Evolutionary conservation across 1,284 basidiomycete genomes (phyloP).

Genomic region (Pseudozyma sp.): DNA sequence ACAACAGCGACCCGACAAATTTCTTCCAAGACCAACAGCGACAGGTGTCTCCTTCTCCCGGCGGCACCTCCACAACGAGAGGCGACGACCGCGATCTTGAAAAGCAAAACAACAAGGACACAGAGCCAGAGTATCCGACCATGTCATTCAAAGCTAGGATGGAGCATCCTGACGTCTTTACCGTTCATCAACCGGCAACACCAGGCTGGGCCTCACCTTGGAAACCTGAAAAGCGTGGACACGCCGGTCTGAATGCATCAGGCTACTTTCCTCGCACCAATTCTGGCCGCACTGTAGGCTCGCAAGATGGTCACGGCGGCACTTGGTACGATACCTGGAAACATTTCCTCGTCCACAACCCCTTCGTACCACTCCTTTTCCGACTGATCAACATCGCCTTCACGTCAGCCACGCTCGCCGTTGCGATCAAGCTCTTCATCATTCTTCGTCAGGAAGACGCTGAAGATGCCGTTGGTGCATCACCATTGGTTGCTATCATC

Average conservation of each 20-base stretch:
- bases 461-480: constrained; percentile 81
- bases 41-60: constrained; percentile 36
- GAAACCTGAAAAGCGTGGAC: constrained; percentile 55
- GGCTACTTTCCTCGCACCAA: constrained; percentile 59
- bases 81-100: constrained; percentile 33
- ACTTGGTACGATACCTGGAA: constrained; percentile 54
- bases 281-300: constrained; percentile 34
- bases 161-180: constrained; percentile 50
- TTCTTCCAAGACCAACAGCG: constrained; percentile 20
- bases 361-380: constrained; percentile 76
- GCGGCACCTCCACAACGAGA: constrained; percentile 35
- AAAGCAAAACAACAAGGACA: constrained; percentile 32
- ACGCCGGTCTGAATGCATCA: constrained; percentile 35
- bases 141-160: constrained; percentile 49
- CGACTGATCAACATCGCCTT: constrained; percentile 85
- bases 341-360: constrained; percentile 65
- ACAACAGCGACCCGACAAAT: background rate
- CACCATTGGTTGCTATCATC: constrained; percentile 84
- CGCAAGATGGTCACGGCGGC: constrained; percentile 17
- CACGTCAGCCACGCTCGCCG: constrained; percentile 81
- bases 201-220: constrained; percentile 65
- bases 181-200: constrained; percentile 60
- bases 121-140: constrained; percentile 39
- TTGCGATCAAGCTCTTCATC: constrained; percentile 80
- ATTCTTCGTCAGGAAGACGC: constrained; percentile 74